A percentile compares a stretch with the other conserved stretches of the same genome.
These are phyloP conservation scores for Paraglomus brasilianum DNA, from an alignment of 192 early-diverging fungal species.

Conservation along the genomic window DNA sequence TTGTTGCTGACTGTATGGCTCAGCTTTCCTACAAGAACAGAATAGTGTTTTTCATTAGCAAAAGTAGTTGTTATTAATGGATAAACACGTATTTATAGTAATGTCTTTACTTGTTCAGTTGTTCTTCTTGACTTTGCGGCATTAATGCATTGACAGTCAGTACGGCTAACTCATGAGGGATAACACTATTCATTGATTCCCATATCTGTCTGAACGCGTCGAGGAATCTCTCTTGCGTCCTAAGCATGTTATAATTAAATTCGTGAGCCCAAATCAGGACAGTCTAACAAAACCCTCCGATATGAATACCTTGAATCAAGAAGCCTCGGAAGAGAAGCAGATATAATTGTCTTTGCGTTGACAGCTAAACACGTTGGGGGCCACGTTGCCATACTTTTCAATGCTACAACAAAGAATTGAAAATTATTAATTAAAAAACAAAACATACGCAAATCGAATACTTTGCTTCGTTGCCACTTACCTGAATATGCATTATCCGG, in stretches of 20 bases:
- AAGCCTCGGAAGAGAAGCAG: slow-evolving; percentile 22
- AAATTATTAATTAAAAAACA: background rate
- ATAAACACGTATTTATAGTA: too few relatives aligned
- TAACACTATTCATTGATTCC: slow-evolving; percentile 36
- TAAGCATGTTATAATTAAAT: slow-evolving; percentile 4
- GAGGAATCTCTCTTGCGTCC: slow-evolving; percentile 1
- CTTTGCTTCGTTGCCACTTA: too few relatives aligned
- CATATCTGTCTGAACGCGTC: slow-evolving; percentile 37
- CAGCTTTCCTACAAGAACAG: background rate
- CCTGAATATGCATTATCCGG: too few relatives aligned
- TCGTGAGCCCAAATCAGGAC: background rate
- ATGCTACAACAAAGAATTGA: background rate
- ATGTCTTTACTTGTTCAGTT: background rate
- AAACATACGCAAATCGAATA: too few relatives aligned
- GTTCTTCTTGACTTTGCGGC: background rate
- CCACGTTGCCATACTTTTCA: slow-evolving; percentile 28
- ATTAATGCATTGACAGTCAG: slow-evolving; percentile 32
- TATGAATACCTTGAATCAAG: slow-evolving; percentile 29
- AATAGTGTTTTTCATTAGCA: background rate
- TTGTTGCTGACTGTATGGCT: slow-evolving; percentile 1
- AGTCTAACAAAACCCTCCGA: background rate
- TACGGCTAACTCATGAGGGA: slow-evolving; percentile 37
- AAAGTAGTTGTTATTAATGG: too few relatives aligned
- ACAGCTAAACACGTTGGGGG: slow-evolving; percentile 17
- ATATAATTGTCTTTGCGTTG: slow-evolving; percentile 21